A percentile compares a stretch with the other conserved stretches of the same genome.
phyloP scores from a whole-genome alignment of 176 grass and related monocot species.

The Oryza australiensis region DNA sequence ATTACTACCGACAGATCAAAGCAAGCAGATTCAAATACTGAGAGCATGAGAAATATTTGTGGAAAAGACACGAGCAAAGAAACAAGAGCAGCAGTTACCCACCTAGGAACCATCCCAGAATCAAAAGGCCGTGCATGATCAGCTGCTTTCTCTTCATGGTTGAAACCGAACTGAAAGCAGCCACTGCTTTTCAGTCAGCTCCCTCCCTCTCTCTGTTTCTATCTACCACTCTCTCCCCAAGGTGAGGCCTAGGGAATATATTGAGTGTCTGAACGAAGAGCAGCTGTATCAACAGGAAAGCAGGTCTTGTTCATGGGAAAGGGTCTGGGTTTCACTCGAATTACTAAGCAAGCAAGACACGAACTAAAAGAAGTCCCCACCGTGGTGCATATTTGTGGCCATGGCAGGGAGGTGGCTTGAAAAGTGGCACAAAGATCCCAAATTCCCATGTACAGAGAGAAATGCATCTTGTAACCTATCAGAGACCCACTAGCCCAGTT shows the following conservation, averaged over 20 bases:
- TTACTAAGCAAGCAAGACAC: constrained; percentile 37
- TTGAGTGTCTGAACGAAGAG: constrained; percentile 43
- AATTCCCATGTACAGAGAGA: background rate
- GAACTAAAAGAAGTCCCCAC: constrained; percentile 33
- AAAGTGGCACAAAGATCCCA: constrained; percentile 37
- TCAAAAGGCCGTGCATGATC: constrained; percentile 53
- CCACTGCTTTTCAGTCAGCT: constrained; percentile 21
- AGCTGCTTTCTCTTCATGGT: constrained; percentile 59
- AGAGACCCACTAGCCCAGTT: constrained; percentile 4
- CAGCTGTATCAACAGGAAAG: constrained; percentile 43
- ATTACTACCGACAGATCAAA: background rate
- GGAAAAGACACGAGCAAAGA: background rate
- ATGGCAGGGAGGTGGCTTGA: constrained; percentile 17
- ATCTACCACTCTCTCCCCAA: background rate
- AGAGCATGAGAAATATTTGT: background rate
- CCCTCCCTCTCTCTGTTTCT: constrained; percentile 21
- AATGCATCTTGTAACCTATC: constrained; percentile 10
- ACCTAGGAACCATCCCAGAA: constrained; percentile 58
- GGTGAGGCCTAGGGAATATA: constrained; percentile 44
- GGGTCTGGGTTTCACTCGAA: constrained; percentile 26
- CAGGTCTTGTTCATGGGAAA: constrained; percentile 45
- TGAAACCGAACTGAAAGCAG: background rate
- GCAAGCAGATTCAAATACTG: background rate
- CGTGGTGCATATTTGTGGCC: constrained; percentile 43
- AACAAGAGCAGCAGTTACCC: constrained; percentile 26